Evolutionary conservation across 2,329 filamentous ascomycete species (phyloP), one percentile per base, ranked within the genome.

Genomic region (Pseudocercospora vitis): DNA sequence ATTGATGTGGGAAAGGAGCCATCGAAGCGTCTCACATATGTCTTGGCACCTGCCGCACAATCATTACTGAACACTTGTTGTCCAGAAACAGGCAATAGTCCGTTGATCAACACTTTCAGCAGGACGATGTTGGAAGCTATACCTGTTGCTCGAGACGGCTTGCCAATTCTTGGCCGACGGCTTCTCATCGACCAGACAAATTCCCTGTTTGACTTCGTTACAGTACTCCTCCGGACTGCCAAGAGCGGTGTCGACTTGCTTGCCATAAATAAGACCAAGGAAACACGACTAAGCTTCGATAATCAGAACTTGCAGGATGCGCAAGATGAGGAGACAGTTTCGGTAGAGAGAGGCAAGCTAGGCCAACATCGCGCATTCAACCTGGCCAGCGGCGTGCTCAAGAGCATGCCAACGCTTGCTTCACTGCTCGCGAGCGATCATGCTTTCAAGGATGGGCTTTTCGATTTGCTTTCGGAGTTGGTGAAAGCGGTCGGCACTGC

Each of bases 11-110:
- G 77, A 8, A 65, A 73, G 16, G 72, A 77, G 35, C 64, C 73
- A 2, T 72, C 73, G 35, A 66, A 61, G 33, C 56, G 79, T 71
- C 74, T 84, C 37, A 85, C 83, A 12, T 78, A 78, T 11, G 80
- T 84, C 26, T 80, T 99, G 46, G 81, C 82, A 19, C 81, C 85
- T 12, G 85, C 90, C 12, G 91, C 91, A 9, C 79, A 81, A 45
- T 88, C 91, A 67, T 77, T 97, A 37, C 73, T 91, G 16, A 84
- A 89, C 55, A 84, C 87, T 55, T 92, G 96, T 64, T 61, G 59
- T 19, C 57, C 64, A 12, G 52, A 46, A 14, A 55, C 29, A 11
- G 62, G 56, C 9, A 26, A 26, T 5, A 63, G 48, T 33, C 50
- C 62, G 6, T 21, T 65, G 11, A 29, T 56, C 26, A 52, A 52